Evolutionary conservation across 2,329 filamentous ascomycete species (phyloP), one percentile per base, ranked within the genome.

Genomic region (Zymoseptoria tritici): DNA sequence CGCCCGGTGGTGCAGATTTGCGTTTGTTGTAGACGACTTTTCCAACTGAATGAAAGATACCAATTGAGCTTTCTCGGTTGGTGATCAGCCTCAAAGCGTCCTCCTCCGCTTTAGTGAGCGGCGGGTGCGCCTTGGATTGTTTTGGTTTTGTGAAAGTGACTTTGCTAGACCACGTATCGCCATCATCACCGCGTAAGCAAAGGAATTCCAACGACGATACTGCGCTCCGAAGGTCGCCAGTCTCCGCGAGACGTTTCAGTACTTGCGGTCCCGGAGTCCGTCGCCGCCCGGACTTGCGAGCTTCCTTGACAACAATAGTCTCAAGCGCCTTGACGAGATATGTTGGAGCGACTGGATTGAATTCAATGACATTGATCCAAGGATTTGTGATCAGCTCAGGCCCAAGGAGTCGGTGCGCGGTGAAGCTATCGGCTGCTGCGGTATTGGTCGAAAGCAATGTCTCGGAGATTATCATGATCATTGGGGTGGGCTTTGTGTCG

Each of bases 21-120:
- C 94, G 84, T 73, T 97, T 99, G 77, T 99, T 99, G 77, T 97
- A 96, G 0, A 97, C 87, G 2, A 99, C 90, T 72, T 94, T 97
- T 3, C 93, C 94, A 11, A 97, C 89, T 0, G 94, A 91, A 73
- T 99, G 94, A 70, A 99, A 99, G 55, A 99, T 91, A 1, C 93
- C 94, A 2, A 99, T 79, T 63, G 88, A 96, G 16, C 89, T 87
- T 76, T 97, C 94, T 58, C 94, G 84, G 69, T 92, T 90, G 0
- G 89, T 91, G 21, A 97, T 84, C 60, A 94, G 78, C 69, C 91
- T 85, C 9, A 97, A 75, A 4, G 86, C 92, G 63, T 95, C 88
- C 60, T 84, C 80, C 73, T 97, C 94, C 69, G 88, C 86, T 62
- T 83, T 82, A 0, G 91, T 96, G 60, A 96, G 74, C 8, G 84